phyloP scores from a whole-genome alignment of 768 basidiomycete genomes.

The Tricholoma matsutake region DNA sequence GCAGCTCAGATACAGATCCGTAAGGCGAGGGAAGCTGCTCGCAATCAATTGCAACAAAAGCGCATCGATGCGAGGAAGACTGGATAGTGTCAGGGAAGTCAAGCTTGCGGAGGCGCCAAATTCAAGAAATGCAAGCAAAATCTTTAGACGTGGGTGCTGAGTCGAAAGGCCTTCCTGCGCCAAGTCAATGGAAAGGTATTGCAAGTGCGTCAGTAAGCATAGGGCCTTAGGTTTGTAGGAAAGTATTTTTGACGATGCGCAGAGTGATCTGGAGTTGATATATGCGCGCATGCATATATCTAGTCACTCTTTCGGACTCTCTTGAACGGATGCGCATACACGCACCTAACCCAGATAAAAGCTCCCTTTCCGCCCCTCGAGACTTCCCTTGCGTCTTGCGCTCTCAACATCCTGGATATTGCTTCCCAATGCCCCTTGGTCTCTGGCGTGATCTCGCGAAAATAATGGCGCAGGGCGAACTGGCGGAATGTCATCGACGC shows the following conservation, averaged over 20 bases:
- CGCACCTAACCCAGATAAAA: slow-evolving; percentile 48
- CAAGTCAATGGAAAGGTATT: slow-evolving; percentile 41
- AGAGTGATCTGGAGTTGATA: slow-evolving; percentile 27
- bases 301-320: background rate
- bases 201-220: slow-evolving; percentile 31
- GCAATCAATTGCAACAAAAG: slow-evolving; percentile 47
- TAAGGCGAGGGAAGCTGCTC: slow-evolving; percentile 41
- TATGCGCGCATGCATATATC: slow-evolving; percentile 11
- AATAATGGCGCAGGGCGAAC: slow-evolving; percentile 39
- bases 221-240: slow-evolving; percentile 24
- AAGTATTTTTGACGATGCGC: slow-evolving; percentile 28
- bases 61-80: slow-evolving; percentile 55
- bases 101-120: slow-evolving; percentile 33
- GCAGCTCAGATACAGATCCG: slow-evolving; percentile 52
- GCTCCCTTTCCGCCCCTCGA: slow-evolving; percentile 20
- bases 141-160: slow-evolving; percentile 35
- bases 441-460: slow-evolving; percentile 28
- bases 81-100: slow-evolving; percentile 46
- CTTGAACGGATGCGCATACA: slow-evolving; percentile 16
- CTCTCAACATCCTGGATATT: slow-evolving; percentile 22
- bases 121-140: slow-evolving; percentile 32
- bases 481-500: slow-evolving; percentile 41
- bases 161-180: slow-evolving; percentile 40
- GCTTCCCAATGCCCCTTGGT: slow-evolving; percentile 20
- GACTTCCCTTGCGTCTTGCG: slow-evolving; percentile 14